Evolutionary conservation across 768 basidiomycete genomes (phyloP).

Genomic region (Coprinopsis sp.): DNA sequence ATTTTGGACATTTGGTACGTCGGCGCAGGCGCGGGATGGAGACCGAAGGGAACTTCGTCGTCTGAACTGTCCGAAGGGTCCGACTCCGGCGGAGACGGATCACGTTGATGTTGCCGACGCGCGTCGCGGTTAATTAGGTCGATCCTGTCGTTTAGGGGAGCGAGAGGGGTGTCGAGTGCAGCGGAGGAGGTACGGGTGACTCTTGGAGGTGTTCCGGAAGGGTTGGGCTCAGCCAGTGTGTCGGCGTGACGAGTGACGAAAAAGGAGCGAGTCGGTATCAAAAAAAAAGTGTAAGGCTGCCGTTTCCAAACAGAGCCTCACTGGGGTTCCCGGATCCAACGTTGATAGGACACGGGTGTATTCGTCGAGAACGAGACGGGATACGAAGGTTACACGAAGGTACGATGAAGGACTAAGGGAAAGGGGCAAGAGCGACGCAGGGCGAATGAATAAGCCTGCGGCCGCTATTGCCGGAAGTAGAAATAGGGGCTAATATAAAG

Average conservation of each 20-base stretch:
- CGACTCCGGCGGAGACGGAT: not conserved
- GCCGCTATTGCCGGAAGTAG: too few species aligned
- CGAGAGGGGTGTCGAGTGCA: not conserved
- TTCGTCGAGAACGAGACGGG: constrained; percentile 1
- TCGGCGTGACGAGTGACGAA: not conserved
- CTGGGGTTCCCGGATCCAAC: too few species aligned
- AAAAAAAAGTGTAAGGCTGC: constrained; percentile 3
- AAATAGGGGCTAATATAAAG: too few species aligned
- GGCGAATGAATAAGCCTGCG: too few species aligned
- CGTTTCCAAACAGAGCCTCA: too few species aligned
- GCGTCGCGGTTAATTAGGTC: not conserved
- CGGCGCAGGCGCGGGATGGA: not conserved
- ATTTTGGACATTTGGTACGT: not conserved
- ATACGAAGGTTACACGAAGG: not conserved
- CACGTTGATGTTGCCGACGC: too few species aligned
- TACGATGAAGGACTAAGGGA: not conserved
- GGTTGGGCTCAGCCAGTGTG: not conserved
- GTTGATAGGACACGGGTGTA: too few species aligned
- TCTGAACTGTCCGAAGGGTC: not conserved
- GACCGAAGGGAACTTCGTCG: not conserved
- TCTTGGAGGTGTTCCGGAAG: not conserved
- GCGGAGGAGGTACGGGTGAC: not conserved
- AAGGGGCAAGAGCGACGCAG: too few species aligned
- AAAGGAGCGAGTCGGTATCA: constrained; percentile 1
- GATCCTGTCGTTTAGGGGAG: not conserved